Evolutionary conservation across 345 rosid species (phyloP).

Genomic region (Camelina hispida): DNA sequence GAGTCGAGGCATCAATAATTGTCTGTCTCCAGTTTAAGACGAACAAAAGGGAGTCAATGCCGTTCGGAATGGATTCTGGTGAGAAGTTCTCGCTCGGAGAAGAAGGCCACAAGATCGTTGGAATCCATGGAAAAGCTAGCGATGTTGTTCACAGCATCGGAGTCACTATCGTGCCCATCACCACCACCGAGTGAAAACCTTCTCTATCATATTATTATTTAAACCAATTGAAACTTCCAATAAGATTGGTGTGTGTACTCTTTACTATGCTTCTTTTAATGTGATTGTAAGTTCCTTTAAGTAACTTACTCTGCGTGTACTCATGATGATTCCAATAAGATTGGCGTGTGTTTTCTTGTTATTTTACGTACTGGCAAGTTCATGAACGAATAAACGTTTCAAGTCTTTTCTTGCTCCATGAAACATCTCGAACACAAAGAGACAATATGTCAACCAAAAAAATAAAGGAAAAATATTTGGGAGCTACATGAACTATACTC

Average conservation of each 20-base stretch:
- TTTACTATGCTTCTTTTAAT: not conserved
- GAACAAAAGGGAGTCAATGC: slow-evolving; percentile 38
- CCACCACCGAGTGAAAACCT: slow-evolving; percentile 14
- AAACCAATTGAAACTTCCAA: not conserved
- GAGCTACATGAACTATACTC: too few relatives aligned
- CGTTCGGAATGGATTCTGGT: slow-evolving; percentile 29
- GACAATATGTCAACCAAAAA: too few relatives aligned
- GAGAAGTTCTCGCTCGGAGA: slow-evolving; percentile 26
- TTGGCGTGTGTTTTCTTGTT: not conserved
- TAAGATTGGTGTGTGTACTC: not conserved
- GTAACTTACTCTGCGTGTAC: not conserved
- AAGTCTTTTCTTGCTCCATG: too few relatives aligned
- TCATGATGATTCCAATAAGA: not conserved
- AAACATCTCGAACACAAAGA: too few relatives aligned
- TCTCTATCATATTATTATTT: not conserved
- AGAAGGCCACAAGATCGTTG: slow-evolving; percentile 36
- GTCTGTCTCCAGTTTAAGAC: slow-evolving; percentile 34
- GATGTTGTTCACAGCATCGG: slow-evolving; percentile 40
- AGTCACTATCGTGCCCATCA: slow-evolving; percentile 36
- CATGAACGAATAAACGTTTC: too few relatives aligned
- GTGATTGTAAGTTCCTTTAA: not conserved
- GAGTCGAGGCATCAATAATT: slow-evolving; percentile 13
- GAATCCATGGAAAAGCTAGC: slow-evolving; percentile 43
- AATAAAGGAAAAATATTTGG: too few relatives aligned
- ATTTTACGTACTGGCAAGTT: not conserved